Evolutionary conservation across 208 protist species (phyloP).

Genomic region (Crithidia expoeki): DNA sequence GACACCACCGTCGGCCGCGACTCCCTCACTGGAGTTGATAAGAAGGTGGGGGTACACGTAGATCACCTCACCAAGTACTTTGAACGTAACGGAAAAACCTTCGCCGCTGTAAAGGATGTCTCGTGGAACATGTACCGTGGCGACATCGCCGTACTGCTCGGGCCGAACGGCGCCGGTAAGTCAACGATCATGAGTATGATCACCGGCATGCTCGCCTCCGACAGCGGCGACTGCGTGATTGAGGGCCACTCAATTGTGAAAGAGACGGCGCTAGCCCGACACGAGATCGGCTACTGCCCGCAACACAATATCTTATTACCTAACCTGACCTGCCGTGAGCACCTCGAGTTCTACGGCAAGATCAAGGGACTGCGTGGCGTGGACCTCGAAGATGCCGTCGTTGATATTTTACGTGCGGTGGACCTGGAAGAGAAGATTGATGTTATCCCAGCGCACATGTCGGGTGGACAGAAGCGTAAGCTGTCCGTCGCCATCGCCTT

Average conservation of each 20-base stretch:
- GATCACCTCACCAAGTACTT: slow-evolving; percentile 41
- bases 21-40: slow-evolving; percentile 18
- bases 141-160: slow-evolving; percentile 75
- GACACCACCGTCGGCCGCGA: slow-evolving; percentile 17
- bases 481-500: slow-evolving; percentile 88
- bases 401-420: slow-evolving; percentile 32
- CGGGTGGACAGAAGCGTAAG: slow-evolving; percentile 89
- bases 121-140: slow-evolving; percentile 52
- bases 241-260: slow-evolving; percentile 66
- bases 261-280: slow-evolving; percentile 55
- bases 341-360: slow-evolving; percentile 88
- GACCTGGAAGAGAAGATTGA: slow-evolving; percentile 36
- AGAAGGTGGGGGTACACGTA: slow-evolving; percentile 51
- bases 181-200: slow-evolving; percentile 84
- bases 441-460: slow-evolving; percentile 42
- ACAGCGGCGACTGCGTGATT: slow-evolving; percentile 72
- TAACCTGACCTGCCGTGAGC: slow-evolving; percentile 85
- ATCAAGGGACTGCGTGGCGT: slow-evolving; percentile 82
- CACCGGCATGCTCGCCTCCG: slow-evolving; percentile 72
- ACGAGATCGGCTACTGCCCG: slow-evolving; percentile 91
- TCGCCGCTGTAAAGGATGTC: slow-evolving; percentile 74
- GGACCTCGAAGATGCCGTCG: slow-evolving; percentile 35
- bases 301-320: slow-evolving; percentile 95
- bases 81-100: slow-evolving; percentile 49
- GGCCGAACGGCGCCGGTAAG: slow-evolving; percentile 87